These are phyloP conservation scores for Immersiporthe knoxdaviesiana DNA, from an alignment of 2,329 filamentous ascomycete species.

Conservation along the genomic window DNA sequence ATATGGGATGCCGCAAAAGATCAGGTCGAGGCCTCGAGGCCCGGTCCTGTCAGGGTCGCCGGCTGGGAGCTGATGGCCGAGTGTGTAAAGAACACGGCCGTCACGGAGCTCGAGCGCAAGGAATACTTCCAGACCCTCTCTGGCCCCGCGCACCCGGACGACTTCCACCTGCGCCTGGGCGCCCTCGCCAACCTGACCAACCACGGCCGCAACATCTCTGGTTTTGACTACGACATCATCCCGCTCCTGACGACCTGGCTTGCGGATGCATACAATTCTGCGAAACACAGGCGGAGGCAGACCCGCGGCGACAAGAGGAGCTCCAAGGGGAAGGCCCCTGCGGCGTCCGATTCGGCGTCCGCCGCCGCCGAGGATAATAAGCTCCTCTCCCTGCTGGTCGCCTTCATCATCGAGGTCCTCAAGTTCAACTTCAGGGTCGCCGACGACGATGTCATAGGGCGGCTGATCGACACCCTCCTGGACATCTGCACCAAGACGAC, in stretches of 20 bases:
- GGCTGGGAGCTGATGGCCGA: conserved; percentile 69
- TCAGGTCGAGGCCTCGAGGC: conserved; percentile 61
- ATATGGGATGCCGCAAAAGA: conserved; percentile 71
- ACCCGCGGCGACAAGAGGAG: conserved; percentile 45
- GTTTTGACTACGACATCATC: conserved; percentile 69
- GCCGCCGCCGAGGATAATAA: conserved; percentile 62
- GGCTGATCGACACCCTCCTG: conserved; percentile 65
- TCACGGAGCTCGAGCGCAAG: conserved; percentile 68
- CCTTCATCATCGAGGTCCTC: conserved; percentile 68
- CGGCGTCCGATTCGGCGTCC: conserved; percentile 35
- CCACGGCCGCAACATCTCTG: conserved; percentile 63
- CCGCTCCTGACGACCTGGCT: conserved; percentile 67
- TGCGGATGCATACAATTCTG: conserved; percentile 56
- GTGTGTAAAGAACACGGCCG: conserved; percentile 64
- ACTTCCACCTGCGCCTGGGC: conserved; percentile 68
- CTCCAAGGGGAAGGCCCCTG: conserved; percentile 43
- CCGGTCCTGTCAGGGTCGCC: conserved; percentile 56
- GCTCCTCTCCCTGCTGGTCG: conserved; percentile 66
- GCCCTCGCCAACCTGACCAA: conserved; percentile 65
- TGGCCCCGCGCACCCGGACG: conserved; percentile 58
- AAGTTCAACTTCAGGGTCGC: conserved; percentile 77
- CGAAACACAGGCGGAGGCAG: conserved; percentile 55
- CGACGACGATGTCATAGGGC: conserved; percentile 62
- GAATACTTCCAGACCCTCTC: conserved; percentile 68
- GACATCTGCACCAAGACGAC: conserved; percentile 71